A percentile compares a stretch with the other conserved stretches of the same genome.
Evolutionary conservation across 1,284 basidiomycete genomes (phyloP).

Genomic region (Puccinia brachypodii): DNA sequence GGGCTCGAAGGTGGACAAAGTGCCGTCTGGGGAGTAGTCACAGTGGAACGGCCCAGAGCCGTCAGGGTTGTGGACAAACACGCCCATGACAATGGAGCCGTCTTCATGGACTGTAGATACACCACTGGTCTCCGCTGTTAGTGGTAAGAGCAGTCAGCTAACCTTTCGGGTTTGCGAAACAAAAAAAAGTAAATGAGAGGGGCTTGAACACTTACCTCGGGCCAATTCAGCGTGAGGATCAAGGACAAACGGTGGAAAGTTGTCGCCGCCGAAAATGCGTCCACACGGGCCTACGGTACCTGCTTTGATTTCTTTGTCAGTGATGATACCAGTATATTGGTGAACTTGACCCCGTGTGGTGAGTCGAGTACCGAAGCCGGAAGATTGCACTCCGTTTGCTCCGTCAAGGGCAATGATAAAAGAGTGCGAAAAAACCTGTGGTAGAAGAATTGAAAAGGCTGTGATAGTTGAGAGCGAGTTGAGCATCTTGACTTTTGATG

Average conservation of each 20-base stretch:
- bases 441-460: neutral
- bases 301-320: constrained; percentile 33
- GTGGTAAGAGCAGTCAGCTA: neutral
- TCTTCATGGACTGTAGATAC: constrained; percentile 25
- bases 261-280: constrained; percentile 35
- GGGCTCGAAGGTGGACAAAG: constrained; percentile 25
- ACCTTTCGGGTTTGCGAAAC: neutral
- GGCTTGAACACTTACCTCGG: constrained; percentile 9
- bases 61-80: constrained; percentile 46
- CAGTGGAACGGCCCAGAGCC: constrained; percentile 45
- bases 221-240: constrained; percentile 28
- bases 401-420: constrained; percentile 42
- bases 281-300: constrained; percentile 42
- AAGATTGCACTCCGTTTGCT: constrained; percentile 35
- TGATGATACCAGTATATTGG: constrained; percentile 47
- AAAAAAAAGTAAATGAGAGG: neutral
- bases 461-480: neutral
- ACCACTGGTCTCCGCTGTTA: constrained; percentile 26
- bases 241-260: constrained; percentile 37
- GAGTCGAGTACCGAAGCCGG: constrained; percentile 39
- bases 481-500: neutral
- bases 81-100: constrained; percentile 28
- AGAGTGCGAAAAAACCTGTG: constrained; percentile 25
- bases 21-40: constrained; percentile 38
- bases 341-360: constrained; percentile 32